A percentile compares a stretch with the other conserved stretches of the same genome.
Conservation (phyloP, 1,139 yeast species). For the Candida pseudocylindracea region DNA sequence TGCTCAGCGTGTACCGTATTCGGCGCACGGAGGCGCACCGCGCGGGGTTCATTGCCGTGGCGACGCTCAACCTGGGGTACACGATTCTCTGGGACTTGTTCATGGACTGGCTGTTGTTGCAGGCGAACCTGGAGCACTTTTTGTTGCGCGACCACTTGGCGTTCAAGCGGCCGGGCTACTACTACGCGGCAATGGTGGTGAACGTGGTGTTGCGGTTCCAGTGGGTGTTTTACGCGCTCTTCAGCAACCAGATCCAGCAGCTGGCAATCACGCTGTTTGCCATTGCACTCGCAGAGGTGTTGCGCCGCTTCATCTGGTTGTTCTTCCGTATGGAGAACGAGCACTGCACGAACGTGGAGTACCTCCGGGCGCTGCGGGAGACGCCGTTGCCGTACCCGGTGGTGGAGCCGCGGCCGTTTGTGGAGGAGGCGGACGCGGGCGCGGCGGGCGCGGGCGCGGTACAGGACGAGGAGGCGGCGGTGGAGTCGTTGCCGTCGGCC, state of each 20-base stretch:
- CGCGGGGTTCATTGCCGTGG: constrained; percentile 49
- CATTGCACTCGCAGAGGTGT: constrained; percentile 60
- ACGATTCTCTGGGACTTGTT: constrained; percentile 71
- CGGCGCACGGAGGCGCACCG: constrained; percentile 19
- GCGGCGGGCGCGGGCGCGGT: too few species aligned
- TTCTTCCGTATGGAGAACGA: constrained; percentile 90
- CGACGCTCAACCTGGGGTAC: constrained; percentile 46
- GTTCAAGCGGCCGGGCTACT: constrained; percentile 30
- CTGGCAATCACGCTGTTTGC: constrained; percentile 78
- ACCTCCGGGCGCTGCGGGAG: constrained; percentile 74
- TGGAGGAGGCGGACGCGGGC: too few species aligned
- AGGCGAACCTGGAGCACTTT: constrained; percentile 31
- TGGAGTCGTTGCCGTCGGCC: too few species aligned
- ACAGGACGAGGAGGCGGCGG: too few species aligned
- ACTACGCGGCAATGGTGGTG: constrained; percentile 50
- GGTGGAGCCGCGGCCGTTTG: not conserved
- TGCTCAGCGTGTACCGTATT: constrained; percentile 67
- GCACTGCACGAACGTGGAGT: constrained; percentile 71
- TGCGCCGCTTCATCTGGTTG: constrained; percentile 75
- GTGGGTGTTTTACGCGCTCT: constrained; percentile 72
- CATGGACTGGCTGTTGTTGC: constrained; percentile 90
- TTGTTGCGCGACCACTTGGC: constrained; percentile 54
- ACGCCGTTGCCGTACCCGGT: constrained; percentile 63
- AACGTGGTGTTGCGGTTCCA: constrained; percentile 66
- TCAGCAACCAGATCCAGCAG: constrained; percentile 59